Evolutionary conservation across 345 rosid species (phyloP).

Genomic region (Xanthoceras sorbifolium): DNA sequence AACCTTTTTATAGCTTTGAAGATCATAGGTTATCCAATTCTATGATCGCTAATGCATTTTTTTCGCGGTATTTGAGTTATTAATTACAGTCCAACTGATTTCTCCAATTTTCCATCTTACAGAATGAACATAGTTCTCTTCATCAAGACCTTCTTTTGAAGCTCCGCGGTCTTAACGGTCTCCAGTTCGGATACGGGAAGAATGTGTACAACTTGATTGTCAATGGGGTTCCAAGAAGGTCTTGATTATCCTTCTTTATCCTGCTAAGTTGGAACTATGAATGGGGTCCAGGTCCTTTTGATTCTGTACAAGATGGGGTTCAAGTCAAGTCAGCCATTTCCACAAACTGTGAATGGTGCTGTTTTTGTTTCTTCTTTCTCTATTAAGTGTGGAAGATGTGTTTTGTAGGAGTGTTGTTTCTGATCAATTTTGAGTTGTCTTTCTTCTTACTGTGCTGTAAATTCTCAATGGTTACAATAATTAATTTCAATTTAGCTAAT

Average conservation of each 20-base stretch:
- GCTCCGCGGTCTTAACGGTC: neutral
- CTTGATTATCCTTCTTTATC: too few species aligned
- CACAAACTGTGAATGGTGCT: neutral
- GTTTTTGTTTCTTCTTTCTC: too few species aligned
- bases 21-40: neutral
- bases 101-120: neutral
- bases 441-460: neutral
- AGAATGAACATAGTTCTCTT: neutral
- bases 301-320: too few species aligned
- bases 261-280: too few species aligned
- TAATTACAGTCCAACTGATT: neutral
- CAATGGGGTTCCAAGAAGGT: neutral
- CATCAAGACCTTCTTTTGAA: neutral
- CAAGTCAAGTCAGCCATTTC: too few species aligned
- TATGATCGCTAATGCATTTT: neutral
- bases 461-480: neutral
- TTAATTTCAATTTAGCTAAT: neutral
- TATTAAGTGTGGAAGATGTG: too few species aligned
- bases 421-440: neutral
- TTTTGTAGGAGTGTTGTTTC: neutral
- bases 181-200: neutral
- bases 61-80: neutral
- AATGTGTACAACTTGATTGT: slow-evolving; percentile 11
- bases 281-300: neutral
- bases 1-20: neutral